Percentiles rank a stretch among this genome's conserved stretches.
Conservation (phyloP, 2,329 filamentous ascomycete genomes). For the Cladosporium sp. region DNA sequence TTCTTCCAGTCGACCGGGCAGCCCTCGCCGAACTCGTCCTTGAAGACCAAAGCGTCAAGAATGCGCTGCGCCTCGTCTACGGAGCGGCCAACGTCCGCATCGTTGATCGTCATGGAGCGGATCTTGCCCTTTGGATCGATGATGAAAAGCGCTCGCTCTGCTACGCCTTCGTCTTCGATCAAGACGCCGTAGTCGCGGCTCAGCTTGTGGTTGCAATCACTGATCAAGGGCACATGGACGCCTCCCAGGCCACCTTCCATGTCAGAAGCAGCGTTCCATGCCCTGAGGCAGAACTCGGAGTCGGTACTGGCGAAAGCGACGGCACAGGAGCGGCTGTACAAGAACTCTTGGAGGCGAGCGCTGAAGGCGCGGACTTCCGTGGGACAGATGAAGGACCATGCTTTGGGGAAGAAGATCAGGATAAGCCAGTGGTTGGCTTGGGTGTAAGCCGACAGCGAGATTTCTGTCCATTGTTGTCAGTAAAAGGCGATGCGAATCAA, state of each 20-base stretch:
- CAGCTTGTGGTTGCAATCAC: constrained; percentile 62
- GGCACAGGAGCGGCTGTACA: constrained; percentile 56
- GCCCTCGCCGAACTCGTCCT: constrained; percentile 44
- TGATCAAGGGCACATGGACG: constrained; percentile 61
- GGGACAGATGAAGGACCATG: constrained; percentile 68
- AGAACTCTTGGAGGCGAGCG: constrained; percentile 61
- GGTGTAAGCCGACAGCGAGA: constrained; percentile 33
- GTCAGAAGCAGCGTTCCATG: constrained; percentile 59
- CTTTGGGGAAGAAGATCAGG: constrained; percentile 67
- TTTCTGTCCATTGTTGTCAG: constrained; percentile 23
- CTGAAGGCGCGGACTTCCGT: constrained; percentile 67
- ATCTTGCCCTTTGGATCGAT: constrained; percentile 64
- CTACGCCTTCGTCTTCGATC: constrained; percentile 63
- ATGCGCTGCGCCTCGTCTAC: constrained; percentile 64
- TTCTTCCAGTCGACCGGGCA: constrained; percentile 39
- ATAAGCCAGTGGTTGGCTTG: constrained; percentile 57
- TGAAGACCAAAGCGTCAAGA: constrained; percentile 52
- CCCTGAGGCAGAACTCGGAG: constrained; percentile 58
- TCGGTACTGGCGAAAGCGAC: constrained; percentile 65
- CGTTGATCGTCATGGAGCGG: constrained; percentile 64
- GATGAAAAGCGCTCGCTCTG: constrained; percentile 64
- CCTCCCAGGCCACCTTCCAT: constrained; percentile 63
- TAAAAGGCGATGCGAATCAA: neutral
- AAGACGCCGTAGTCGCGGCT: constrained; percentile 64
- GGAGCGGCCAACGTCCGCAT: constrained; percentile 63